A percentile compares a stretch with the other conserved stretches of the same genome.
These are phyloP conservation scores for Plasmodium inui DNA, from an alignment of 169 alveolate species.

Conservation along the genomic window DNA sequence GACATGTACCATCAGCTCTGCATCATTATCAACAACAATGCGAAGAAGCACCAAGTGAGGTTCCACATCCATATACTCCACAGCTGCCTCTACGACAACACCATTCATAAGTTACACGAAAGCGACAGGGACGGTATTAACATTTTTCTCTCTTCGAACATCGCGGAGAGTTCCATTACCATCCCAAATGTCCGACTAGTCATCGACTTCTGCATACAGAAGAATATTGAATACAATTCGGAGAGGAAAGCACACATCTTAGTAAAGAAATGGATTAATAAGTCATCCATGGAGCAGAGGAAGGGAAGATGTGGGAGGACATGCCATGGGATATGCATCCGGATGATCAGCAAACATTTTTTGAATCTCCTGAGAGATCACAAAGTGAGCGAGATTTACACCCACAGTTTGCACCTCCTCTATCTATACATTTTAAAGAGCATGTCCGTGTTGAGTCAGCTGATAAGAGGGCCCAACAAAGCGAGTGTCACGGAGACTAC, in stretches of 20 bases:
- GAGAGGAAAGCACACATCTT: slow-evolving; percentile 33
- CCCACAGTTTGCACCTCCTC: slow-evolving; percentile 38
- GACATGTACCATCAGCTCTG: slow-evolving; percentile 57
- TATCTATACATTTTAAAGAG: slow-evolving; percentile 39
- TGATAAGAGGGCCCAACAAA: background rate
- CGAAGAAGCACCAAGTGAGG: background rate
- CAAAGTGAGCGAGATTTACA: slow-evolving; percentile 30
- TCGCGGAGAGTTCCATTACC: slow-evolving; percentile 56
- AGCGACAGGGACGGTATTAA: slow-evolving; percentile 1
- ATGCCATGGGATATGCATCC: slow-evolving; percentile 53
- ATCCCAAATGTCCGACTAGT: slow-evolving; percentile 55
- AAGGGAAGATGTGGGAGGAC: slow-evolving; percentile 63
- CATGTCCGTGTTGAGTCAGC: slow-evolving; percentile 18
- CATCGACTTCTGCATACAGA: slow-evolving; percentile 45
- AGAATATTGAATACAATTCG: slow-evolving; percentile 29
- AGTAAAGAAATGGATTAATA: slow-evolving; percentile 37
- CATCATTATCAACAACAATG: slow-evolving; percentile 1
- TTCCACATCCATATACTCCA: slow-evolving; percentile 35
- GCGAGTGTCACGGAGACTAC: background rate
- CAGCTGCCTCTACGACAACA: slow-evolving; percentile 40
- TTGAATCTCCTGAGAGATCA: slow-evolving; percentile 20
- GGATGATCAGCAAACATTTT: slow-evolving; percentile 59
- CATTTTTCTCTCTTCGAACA: slow-evolving; percentile 24
- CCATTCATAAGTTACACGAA: slow-evolving; percentile 14
- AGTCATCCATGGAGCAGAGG: slow-evolving; percentile 59